These are phyloP conservation scores for Lasiodiplodia gonubiensis DNA, from an alignment of 2,329 filamentous ascomycete species.

Conservation along the genomic window DNA sequence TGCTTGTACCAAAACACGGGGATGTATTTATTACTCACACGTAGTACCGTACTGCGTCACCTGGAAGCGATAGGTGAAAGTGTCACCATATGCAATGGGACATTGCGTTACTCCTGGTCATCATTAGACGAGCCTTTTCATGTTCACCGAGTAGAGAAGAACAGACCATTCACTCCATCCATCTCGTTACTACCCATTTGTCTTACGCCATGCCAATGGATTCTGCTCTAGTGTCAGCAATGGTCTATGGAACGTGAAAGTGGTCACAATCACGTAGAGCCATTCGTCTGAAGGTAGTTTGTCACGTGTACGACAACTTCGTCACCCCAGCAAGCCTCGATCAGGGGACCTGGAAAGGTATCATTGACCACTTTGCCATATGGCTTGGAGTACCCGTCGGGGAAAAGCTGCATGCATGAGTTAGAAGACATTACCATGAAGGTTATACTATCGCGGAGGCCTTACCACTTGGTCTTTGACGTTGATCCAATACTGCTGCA, in stretches of 20 bases:
- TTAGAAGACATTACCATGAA: neutral
- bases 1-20: neutral
- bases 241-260: neutral
- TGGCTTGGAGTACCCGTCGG: slow-evolving; percentile 36
- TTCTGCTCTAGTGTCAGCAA: neutral
- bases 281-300: slow-evolving; percentile 19
- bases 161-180: slow-evolving; percentile 39
- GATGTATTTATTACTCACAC: slow-evolving; percentile 37
- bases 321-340: slow-evolving; percentile 37
- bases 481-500: slow-evolving; percentile 29
- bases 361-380: slow-evolving; percentile 36
- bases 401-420: slow-evolving; percentile 25
- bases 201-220: slow-evolving; percentile 44
- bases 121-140: neutral
- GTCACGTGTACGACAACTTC: slow-evolving; percentile 21
- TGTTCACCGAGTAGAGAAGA: neutral
- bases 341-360: slow-evolving; percentile 34
- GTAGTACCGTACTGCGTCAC: slow-evolving; percentile 41
- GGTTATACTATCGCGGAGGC: neutral
- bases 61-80: slow-evolving; percentile 36
- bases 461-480: slow-evolving; percentile 23
- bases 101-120: slow-evolving; percentile 41
- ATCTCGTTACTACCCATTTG: slow-evolving; percentile 42
- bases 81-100: slow-evolving; percentile 42
- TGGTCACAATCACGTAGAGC: slow-evolving; percentile 10